Conservation (phyloP, 129 eudicot species). For the Flaveria trinervia region DNA sequence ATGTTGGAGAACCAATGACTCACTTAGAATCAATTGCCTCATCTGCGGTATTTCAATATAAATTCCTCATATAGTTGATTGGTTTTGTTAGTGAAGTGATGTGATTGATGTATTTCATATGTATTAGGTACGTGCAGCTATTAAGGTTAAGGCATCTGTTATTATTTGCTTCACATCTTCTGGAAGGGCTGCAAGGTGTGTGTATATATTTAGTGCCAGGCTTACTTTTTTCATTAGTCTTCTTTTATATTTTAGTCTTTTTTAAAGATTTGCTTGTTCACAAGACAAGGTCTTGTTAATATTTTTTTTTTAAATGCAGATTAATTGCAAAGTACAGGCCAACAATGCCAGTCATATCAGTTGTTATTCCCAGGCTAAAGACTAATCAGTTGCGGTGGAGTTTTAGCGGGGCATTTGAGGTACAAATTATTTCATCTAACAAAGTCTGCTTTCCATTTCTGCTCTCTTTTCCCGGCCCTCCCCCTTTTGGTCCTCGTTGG, state of each 20-base stretch:
- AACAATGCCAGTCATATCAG: slow-evolving; percentile 73
- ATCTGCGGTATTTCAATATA: slow-evolving; percentile 48
- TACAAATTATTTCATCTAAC: slow-evolving; percentile 17
- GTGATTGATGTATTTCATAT: slow-evolving; percentile 13
- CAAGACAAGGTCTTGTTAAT: background rate
- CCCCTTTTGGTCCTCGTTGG: too few relatives aligned
- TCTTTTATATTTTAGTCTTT: background rate
- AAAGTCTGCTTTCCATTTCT: too few relatives aligned
- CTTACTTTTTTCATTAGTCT: background rate
- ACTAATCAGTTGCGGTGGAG: slow-evolving; percentile 66
- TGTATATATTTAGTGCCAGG: background rate
- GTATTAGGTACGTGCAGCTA: slow-evolving; percentile 62
- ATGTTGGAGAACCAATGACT: slow-evolving; percentile 70
- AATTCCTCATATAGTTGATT: background rate
- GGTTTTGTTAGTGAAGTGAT: background rate
- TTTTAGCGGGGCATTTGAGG: slow-evolving; percentile 74
- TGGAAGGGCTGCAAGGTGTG: slow-evolving; percentile 70
- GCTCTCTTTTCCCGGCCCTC: too few relatives aligned
- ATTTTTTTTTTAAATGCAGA: slow-evolving; percentile 36
- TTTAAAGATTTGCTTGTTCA: background rate
- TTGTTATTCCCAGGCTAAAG: slow-evolving; percentile 68
- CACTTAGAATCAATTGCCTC: slow-evolving; percentile 69
- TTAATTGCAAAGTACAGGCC: slow-evolving; percentile 76
- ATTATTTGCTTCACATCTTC: slow-evolving; percentile 72
- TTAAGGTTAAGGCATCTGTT: slow-evolving; percentile 71